These are phyloP conservation scores for Tricholoma furcatifolium DNA, from an alignment of 768 basidiomycete species.

Conservation along the genomic window DNA sequence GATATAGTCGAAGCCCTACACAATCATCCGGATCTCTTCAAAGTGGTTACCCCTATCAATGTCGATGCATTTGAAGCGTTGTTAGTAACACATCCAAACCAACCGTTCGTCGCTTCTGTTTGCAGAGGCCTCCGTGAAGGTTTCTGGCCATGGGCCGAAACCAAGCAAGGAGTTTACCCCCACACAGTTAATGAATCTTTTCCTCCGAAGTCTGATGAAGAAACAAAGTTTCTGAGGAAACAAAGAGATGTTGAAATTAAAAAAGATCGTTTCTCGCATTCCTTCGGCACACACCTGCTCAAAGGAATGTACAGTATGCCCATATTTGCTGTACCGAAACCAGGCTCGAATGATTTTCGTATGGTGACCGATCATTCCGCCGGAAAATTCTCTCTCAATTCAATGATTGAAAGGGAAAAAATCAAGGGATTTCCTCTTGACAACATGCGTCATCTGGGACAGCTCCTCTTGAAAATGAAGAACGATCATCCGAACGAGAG, in stretches of 20 bases:
- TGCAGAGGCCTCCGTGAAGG: background rate
- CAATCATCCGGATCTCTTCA: background rate
- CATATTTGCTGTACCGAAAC: background rate
- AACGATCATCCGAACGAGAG: background rate
- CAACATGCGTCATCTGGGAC: too few relatives aligned
- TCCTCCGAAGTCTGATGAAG: too few relatives aligned
- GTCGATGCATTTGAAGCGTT: background rate
- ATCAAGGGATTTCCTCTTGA: too few relatives aligned
- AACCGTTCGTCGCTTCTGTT: background rate
- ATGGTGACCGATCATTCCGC: constrained; percentile 3
- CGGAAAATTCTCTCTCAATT: background rate
- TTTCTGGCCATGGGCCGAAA: too few relatives aligned
- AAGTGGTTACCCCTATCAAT: too few relatives aligned
- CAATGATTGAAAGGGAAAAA: background rate
- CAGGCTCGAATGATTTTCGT: background rate
- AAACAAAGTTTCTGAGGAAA: background rate
- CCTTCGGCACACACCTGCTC: too few relatives aligned
- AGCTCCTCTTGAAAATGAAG: background rate
- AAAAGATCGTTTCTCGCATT: background rate
- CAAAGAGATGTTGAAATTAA: background rate
- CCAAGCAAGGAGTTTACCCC: background rate
- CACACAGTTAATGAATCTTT: too few relatives aligned
- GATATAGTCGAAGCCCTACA: constrained; percentile 1
- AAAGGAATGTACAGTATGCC: too few relatives aligned
- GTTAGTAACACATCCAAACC: too few relatives aligned